Percentiles rank a stretch among this genome's conserved stretches.
Conservation (phyloP, 208 protist species). For the Crithidia bombi region DNA sequence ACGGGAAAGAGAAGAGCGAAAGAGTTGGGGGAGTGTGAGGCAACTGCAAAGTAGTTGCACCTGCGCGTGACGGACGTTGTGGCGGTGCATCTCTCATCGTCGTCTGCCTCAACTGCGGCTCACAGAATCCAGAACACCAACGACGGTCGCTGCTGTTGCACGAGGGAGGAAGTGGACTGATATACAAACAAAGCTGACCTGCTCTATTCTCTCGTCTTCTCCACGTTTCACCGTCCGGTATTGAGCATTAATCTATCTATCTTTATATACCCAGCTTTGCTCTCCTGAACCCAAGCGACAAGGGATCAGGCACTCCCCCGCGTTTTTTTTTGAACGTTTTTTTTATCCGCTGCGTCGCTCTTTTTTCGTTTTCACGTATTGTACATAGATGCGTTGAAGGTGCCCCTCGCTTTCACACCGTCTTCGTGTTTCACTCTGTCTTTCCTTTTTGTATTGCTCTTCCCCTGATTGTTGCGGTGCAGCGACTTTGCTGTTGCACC, state of each 20-base stretch:
- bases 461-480: no score
- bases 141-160: not conserved
- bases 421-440: not conserved
- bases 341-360: conserved; percentile 3
- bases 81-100: not conserved
- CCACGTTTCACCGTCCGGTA: not conserved
- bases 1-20: no score
- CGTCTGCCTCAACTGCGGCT: no score
- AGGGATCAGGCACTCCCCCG: not conserved
- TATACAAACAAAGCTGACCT: not conserved
- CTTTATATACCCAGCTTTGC: not conserved
- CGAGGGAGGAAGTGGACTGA: not conserved
- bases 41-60: conserved; percentile 1
- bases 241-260: not conserved
- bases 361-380: conserved; percentile 11
- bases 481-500: no score
- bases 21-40: conserved; percentile 4
- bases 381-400: not conserved
- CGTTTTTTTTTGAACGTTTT: not conserved
- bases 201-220: not conserved
- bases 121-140: no score
- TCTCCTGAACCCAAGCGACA: not conserved
- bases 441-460: not conserved
- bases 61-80: not conserved
- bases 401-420: not conserved